phyloP scores from a whole-genome alignment of 345 rosid genomes.

The Nasturtium officinale region DNA sequence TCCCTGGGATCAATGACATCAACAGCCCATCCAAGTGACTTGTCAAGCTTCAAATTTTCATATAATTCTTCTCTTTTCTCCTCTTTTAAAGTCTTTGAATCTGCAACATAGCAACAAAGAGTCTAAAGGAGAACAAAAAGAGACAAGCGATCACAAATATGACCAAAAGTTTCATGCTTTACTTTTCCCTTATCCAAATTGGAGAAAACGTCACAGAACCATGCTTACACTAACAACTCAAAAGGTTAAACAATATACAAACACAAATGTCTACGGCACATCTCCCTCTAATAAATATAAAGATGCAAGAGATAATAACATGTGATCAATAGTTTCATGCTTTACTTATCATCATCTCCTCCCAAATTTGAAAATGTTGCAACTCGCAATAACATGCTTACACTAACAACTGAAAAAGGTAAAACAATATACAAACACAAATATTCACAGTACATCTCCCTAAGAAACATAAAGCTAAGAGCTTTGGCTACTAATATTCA shows the following conservation, averaged over 20 bases:
- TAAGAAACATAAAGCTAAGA: neutral
- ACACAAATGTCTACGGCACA: neutral
- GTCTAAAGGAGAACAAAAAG: neutral
- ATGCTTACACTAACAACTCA: constrained; percentile 3
- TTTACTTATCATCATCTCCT: constrained; percentile 11
- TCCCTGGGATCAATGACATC: constrained; percentile 95
- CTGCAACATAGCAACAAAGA: constrained; percentile 41
- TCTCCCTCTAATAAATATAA: too few relatives aligned
- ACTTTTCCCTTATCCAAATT: constrained; percentile 9
- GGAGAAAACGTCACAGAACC: neutral
- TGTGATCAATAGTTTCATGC: neutral
- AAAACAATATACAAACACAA: neutral
- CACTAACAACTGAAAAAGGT: constrained; percentile 7
- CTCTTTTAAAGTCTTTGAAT: constrained; percentile 94
- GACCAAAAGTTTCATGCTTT: constrained; percentile 10
- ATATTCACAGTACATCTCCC: neutral
- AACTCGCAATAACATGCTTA: neutral
- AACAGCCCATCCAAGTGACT: constrained; percentile 90
- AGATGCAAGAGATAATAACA: neutral
- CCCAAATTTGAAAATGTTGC: neutral
- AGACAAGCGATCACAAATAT: neutral
- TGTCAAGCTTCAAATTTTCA: constrained; percentile 68
- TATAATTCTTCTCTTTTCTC: constrained; percentile 89
- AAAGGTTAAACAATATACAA: neutral
- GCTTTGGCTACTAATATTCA: neutral